Percentiles rank a stretch among this genome's conserved stretches.
phyloP scores from a whole-genome alignment of 768 basidiomycete genomes.

The Botryobasidium botryosum region DNA sequence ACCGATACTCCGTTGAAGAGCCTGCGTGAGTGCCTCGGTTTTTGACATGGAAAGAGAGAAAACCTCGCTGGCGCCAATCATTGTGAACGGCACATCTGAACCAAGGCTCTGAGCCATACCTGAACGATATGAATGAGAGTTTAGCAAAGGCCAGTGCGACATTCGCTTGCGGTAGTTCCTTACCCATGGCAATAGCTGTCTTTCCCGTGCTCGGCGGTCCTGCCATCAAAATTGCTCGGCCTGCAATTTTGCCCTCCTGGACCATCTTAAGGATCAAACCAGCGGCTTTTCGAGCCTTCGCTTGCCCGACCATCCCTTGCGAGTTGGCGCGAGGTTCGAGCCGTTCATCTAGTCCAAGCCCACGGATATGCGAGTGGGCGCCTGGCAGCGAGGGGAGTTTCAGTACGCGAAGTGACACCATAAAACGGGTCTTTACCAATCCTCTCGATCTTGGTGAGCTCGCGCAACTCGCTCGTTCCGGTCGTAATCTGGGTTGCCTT shows the following conservation, averaged over 20 bases:
- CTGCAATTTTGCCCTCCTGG: constrained; percentile 87
- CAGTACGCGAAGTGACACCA: neutral
- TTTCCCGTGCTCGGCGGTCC: constrained; percentile 96
- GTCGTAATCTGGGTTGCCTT: constrained; percentile 45
- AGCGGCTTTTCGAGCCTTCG: constrained; percentile 88
- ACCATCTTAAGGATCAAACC: constrained; percentile 98
- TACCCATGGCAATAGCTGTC: constrained; percentile 93
- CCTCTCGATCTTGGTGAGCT: constrained; percentile 86
- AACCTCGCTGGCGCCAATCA: constrained; percentile 95
- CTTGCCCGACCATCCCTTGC: constrained; percentile 97
- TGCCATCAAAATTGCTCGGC: constrained; percentile 90
- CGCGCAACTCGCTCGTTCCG: constrained; percentile 62
- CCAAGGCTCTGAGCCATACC: constrained; percentile 96
- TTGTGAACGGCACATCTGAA: constrained; percentile 89
- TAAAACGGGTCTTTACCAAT: constrained; percentile 36
- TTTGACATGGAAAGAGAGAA: constrained; percentile 98
- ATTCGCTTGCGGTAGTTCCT: constrained; percentile 15
- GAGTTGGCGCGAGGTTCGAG: constrained; percentile 78
- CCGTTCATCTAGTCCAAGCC: constrained; percentile 81
- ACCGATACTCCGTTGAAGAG: constrained; percentile 89
- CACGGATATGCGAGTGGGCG: constrained; percentile 88
- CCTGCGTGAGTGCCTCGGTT: constrained; percentile 94
- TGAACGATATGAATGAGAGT: constrained; percentile 17
- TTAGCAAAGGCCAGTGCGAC: neutral
- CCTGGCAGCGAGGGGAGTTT: constrained; percentile 26